These are phyloP conservation scores for Trebouxia sp. DNA, from an alignment of 139 green algal species.

Conservation along the genomic window DNA sequence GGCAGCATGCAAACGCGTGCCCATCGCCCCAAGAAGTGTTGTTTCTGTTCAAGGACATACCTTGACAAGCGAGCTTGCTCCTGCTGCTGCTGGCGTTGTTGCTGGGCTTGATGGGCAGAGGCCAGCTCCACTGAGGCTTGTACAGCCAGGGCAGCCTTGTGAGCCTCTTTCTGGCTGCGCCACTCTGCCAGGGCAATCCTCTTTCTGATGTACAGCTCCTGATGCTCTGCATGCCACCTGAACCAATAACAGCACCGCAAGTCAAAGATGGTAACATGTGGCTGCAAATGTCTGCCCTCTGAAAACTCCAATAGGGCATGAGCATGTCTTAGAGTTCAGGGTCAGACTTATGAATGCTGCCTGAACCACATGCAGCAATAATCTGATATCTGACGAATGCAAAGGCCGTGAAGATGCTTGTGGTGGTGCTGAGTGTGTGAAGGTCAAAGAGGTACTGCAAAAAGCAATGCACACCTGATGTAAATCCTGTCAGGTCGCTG, in stretches of 20 bases:
- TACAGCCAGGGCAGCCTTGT: conserved; percentile 5
- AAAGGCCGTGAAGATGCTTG: too few species aligned
- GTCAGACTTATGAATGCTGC: too few species aligned
- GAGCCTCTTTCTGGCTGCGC: conserved; percentile 16
- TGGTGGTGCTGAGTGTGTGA: too few species aligned
- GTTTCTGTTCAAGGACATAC: neutral
- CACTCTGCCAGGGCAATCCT: conserved; percentile 27
- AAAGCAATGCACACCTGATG: too few species aligned
- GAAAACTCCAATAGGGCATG: neutral
- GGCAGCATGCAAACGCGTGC: neutral
- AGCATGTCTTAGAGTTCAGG: too few species aligned
- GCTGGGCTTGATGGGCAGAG: neutral
- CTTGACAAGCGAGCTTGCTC: neutral
- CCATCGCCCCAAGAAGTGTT: neutral
- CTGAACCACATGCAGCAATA: too few species aligned
- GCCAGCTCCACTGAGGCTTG: neutral
- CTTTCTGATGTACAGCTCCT: conserved; percentile 26
- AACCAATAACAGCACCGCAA: neutral
- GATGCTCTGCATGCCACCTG: conserved; percentile 31
- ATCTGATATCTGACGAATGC: too few species aligned
- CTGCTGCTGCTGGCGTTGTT: neutral
- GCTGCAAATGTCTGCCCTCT: neutral
- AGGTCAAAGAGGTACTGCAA: too few species aligned
- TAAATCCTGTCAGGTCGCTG: too few species aligned
- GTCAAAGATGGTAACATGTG: neutral